Evolutionary conservation across 2,329 filamentous ascomycete species (phyloP).

Genomic region (Fusarium napiforme): DNA sequence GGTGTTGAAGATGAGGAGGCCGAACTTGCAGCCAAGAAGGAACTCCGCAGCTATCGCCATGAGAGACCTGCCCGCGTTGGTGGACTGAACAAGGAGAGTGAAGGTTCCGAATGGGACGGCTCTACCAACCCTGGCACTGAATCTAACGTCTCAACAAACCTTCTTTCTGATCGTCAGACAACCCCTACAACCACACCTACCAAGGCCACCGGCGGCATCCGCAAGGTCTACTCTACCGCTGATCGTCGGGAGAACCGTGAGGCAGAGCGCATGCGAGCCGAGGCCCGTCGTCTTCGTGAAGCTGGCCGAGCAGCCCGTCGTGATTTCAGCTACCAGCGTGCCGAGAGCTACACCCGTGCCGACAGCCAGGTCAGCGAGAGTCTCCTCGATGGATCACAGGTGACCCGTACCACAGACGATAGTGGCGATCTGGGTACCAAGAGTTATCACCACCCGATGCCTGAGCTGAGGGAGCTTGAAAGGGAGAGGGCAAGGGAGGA

Average conservation of each 20-base stretch:
- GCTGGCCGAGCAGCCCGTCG: constrained; percentile 60
- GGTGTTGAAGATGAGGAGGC: constrained; percentile 72
- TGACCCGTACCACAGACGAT: constrained; percentile 52
- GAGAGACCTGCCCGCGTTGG: constrained; percentile 89
- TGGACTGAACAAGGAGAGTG: constrained; percentile 84
- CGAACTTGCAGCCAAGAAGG: constrained; percentile 71
- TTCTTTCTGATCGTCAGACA: constrained; percentile 67
- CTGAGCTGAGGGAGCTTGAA: constrained; percentile 57
- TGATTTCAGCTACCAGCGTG: constrained; percentile 65
- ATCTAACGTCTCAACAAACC: constrained; percentile 71
- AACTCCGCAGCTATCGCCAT: constrained; percentile 84
- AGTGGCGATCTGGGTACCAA: constrained; percentile 66
- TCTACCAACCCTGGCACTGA: constrained; percentile 71
- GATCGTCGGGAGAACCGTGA: constrained; percentile 65
- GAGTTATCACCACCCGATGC: constrained; percentile 66
- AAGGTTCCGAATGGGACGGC: constrained; percentile 84
- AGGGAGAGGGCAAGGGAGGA: constrained; percentile 50
- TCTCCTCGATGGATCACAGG: constrained; percentile 47
- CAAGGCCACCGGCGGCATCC: constrained; percentile 57
- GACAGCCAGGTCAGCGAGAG: constrained; percentile 46
- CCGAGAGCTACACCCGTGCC: constrained; percentile 37
- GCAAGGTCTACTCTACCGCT: constrained; percentile 71
- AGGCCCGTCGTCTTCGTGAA: constrained; percentile 66
- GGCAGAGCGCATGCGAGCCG: constrained; percentile 64
- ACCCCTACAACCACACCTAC: constrained; percentile 66